phyloP scores from a whole-genome alignment of 2,329 filamentous ascomycete genomes.

The Ceratocystis colombiana region DNA sequence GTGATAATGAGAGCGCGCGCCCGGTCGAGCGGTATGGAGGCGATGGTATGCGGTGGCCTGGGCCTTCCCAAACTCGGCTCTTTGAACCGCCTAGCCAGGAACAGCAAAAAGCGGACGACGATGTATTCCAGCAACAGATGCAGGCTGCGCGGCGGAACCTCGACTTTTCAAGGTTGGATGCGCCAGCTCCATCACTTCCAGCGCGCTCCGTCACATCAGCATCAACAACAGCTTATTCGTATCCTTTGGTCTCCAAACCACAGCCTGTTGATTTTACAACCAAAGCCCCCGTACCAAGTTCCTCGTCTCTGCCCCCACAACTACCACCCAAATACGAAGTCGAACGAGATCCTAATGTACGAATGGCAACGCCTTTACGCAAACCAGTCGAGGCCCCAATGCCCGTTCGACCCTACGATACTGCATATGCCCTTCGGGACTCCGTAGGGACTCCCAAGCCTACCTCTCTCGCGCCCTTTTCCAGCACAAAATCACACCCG shows the following conservation, averaged over 20 bases:
- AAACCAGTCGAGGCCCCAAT: constrained; percentile 13
- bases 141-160: constrained; percentile 42
- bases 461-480: background rate
- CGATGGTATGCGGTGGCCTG: constrained; percentile 39
- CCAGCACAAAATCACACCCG: background rate
- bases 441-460: background rate
- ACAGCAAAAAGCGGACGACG: constrained; percentile 31
- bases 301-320: constrained; percentile 27
- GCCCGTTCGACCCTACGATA: constrained; percentile 7
- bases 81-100: constrained; percentile 30
- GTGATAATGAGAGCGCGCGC: constrained; percentile 43
- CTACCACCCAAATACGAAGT: constrained; percentile 31
- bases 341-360: constrained; percentile 8
- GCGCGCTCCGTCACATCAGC: constrained; percentile 19
- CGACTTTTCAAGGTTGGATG: constrained; percentile 30
- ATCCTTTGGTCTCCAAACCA: constrained; percentile 48
- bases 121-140: constrained; percentile 43
- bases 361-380: constrained; percentile 3
- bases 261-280: constrained; percentile 40
- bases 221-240: constrained; percentile 31
- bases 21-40: constrained; percentile 37
- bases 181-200: constrained; percentile 28
- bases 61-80: constrained; percentile 23
- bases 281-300: constrained; percentile 25
- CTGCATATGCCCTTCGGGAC: constrained; percentile 5